Evolutionary conservation across 768 basidiomycete genomes (phyloP).

Genomic region (Mycena epipterygia): DNA sequence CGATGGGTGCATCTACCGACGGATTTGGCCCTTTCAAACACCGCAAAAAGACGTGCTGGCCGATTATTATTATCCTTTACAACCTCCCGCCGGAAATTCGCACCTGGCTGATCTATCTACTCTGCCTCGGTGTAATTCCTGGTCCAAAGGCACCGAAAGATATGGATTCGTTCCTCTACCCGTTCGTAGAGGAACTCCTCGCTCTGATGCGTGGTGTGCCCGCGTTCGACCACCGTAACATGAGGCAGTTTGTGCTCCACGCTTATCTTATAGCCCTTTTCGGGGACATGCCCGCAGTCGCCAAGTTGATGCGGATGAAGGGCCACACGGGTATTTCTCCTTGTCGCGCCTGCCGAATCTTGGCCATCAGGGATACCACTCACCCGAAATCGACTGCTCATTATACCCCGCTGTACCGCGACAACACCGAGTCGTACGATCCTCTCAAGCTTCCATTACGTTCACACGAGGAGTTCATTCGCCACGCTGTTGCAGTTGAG

Average conservation of each 20-base stretch:
- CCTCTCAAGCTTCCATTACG: conserved; percentile 6
- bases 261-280: conserved; percentile 9
- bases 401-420: conserved; percentile 10
- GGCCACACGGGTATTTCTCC: conserved; percentile 1
- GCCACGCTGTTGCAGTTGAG: neutral
- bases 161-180: conserved; percentile 49
- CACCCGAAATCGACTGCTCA: neutral
- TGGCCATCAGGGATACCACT: neutral
- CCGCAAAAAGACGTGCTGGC: conserved; percentile 44
- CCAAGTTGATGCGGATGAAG: conserved; percentile 18
- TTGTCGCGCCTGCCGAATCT: neutral
- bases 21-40: conserved; percentile 33
- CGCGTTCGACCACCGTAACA: conserved; percentile 2
- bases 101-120: conserved; percentile 41
- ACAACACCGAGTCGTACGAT: conserved; percentile 21
- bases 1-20: conserved; percentile 43
- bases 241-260: neutral
- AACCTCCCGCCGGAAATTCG: conserved; percentile 51
- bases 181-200: conserved; percentile 45
- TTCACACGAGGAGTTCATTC: conserved; percentile 11
- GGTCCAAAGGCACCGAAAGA: conserved; percentile 41
- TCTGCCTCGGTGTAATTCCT: conserved; percentile 51
- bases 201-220: neutral
- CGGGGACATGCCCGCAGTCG: conserved; percentile 13
- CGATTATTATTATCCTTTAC: conserved; percentile 41